phyloP scores from a whole-genome alignment of 2,329 filamentous ascomycete genomes.

The Phialemonium atrogriseum region DNA sequence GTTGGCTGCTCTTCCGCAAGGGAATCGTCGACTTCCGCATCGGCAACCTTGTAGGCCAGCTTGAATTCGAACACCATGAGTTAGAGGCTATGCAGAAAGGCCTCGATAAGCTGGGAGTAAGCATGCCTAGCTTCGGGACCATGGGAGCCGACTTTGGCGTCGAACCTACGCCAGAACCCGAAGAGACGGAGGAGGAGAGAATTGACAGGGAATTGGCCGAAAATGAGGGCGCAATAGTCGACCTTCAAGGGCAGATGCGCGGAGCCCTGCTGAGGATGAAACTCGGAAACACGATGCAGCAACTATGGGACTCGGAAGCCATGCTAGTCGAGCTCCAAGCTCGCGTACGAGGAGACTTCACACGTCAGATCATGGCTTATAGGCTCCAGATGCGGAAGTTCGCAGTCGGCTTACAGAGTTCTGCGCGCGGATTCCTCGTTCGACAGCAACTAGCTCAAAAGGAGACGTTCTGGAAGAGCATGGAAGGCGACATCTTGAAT shows the following conservation, averaged over 20 bases:
- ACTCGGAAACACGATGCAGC: slow-evolving; percentile 77
- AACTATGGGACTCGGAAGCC: slow-evolving; percentile 79
- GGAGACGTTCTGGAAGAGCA: slow-evolving; percentile 59
- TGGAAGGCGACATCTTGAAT: slow-evolving; percentile 64
- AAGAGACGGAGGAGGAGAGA: slow-evolving; percentile 85
- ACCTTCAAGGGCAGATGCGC: slow-evolving; percentile 80
- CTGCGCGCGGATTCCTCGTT: slow-evolving; percentile 64
- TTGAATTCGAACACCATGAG: slow-evolving; percentile 97
- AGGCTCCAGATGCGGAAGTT: slow-evolving; percentile 76
- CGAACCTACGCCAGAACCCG: slow-evolving; percentile 61
- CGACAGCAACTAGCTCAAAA: slow-evolving; percentile 55
- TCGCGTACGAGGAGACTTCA: slow-evolving; percentile 78
- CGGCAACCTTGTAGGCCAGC: slow-evolving; percentile 89
- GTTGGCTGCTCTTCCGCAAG: slow-evolving; percentile 93
- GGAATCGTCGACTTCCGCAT: slow-evolving; percentile 94
- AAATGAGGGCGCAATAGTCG: slow-evolving; percentile 61
- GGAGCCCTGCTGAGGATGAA: slow-evolving; percentile 71
- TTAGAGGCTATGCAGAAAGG: slow-evolving; percentile 95
- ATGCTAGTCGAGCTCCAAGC: slow-evolving; percentile 76
- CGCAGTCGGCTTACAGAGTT: slow-evolving; percentile 71
- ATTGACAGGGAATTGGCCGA: slow-evolving; percentile 75
- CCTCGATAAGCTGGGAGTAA: slow-evolving; percentile 87
- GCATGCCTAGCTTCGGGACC: slow-evolving; percentile 95
- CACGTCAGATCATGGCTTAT: slow-evolving; percentile 75
- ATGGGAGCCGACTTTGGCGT: slow-evolving; percentile 95